These are phyloP conservation scores for Fusarium irregulare DNA, from an alignment of 2,329 filamentous ascomycete genomes.

Conservation along the genomic window DNA sequence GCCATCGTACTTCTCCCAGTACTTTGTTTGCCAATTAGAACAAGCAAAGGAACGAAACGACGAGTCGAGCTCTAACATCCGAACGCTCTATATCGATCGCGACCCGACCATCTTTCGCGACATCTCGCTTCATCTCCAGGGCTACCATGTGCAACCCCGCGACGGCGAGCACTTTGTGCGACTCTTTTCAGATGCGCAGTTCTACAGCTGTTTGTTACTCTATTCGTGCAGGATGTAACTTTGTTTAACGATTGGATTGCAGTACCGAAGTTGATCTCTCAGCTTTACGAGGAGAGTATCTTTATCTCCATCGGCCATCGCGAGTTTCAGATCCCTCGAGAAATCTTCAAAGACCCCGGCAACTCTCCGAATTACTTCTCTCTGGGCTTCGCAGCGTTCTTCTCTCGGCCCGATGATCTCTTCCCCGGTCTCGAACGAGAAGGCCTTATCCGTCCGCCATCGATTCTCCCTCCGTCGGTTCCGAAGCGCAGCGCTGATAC, in stretches of 20 bases:
- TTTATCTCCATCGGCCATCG: constrained; percentile 90
- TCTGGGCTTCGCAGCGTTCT: constrained; percentile 89
- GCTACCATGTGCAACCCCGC: constrained; percentile 85
- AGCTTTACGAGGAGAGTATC: constrained; percentile 90
- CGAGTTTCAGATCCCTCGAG: constrained; percentile 90
- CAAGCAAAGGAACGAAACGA: constrained; percentile 69
- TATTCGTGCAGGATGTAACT: background rate
- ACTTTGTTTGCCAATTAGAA: constrained; percentile 86
- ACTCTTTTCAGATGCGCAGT: constrained; percentile 93
- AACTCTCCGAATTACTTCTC: constrained; percentile 98
- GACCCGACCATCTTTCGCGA: constrained; percentile 90
- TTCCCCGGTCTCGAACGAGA: constrained; percentile 87
- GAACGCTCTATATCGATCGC: constrained; percentile 93
- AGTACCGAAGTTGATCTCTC: constrained; percentile 90
- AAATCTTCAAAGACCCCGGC: constrained; percentile 85
- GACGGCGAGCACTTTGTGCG: constrained; percentile 91
- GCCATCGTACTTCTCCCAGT: constrained; percentile 95
- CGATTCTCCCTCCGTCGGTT: constrained; percentile 84
- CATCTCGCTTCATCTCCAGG: constrained; percentile 90
- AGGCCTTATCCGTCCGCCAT: constrained; percentile 84
- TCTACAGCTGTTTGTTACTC: constrained; percentile 78
- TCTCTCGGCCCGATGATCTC: constrained; percentile 80
- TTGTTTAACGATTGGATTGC: constrained; percentile 3
- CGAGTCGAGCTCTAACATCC: constrained; percentile 63
- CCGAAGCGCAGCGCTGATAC: constrained; percentile 84